Conservation (phyloP, 352 stramenopile species). For the Globisporangium spiculum region DNA sequence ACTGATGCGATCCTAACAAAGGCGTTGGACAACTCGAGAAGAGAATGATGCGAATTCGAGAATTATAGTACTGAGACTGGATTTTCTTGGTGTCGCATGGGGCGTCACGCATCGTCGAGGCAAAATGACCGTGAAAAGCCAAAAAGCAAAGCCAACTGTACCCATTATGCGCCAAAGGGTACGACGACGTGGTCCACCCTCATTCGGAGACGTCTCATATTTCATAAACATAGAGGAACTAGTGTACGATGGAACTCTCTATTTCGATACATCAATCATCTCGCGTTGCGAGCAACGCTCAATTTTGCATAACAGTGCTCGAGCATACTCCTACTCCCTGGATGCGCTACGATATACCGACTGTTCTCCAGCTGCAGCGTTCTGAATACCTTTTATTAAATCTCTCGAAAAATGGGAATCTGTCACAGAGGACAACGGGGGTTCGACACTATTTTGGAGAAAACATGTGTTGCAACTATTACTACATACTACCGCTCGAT, state of each 20-base stretch:
- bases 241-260: neutral
- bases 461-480: too few relatives aligned
- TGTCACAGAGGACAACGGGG: too few relatives aligned
- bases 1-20: neutral
- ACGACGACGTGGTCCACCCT: neutral
- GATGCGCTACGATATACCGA: too few relatives aligned
- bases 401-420: neutral
- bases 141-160: neutral
- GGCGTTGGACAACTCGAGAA: neutral
- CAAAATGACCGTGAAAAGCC: neutral
- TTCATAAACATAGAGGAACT: neutral
- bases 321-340: too few relatives aligned
- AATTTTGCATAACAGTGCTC: neutral
- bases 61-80: neutral
- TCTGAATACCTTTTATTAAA: too few relatives aligned
- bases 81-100: conserved; percentile 16
- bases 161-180: conserved; percentile 3
- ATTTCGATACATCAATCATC: neutral
- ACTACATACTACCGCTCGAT: too few relatives aligned
- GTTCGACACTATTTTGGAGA: too few relatives aligned
- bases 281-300: neutral
- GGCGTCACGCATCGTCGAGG: too few relatives aligned
- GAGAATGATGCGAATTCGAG: neutral
- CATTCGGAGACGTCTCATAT: neutral
- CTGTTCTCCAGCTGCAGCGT: too few relatives aligned